phyloP scores from a whole-genome alignment of 2,329 filamentous ascomycete species.

The Zymoseptoria passerinii region DNA sequence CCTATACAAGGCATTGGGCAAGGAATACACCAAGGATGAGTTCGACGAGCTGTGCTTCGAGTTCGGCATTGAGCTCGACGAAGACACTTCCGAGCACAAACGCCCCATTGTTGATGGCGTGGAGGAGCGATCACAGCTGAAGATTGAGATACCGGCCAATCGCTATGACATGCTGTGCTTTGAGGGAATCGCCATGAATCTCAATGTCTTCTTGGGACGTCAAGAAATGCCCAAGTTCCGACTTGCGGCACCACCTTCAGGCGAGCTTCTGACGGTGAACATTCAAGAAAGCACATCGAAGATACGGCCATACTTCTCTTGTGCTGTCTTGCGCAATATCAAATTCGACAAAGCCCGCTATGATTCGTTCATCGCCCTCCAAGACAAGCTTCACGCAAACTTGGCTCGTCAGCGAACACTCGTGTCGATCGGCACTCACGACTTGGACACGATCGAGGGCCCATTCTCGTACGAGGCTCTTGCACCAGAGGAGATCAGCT shows the following conservation, averaged over 20 bases:
- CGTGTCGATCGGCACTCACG: conserved; percentile 95
- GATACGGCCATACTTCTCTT: conserved; percentile 81
- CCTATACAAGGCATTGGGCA: conserved; percentile 85
- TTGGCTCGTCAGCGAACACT: conserved; percentile 85
- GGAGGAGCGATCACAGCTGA: conserved; percentile 83
- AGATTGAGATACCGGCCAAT: conserved; percentile 97
- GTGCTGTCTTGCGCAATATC: conserved; percentile 80
- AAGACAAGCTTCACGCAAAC: conserved; percentile 97
- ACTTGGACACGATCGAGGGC: conserved; percentile 84
- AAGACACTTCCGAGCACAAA: conserved; percentile 74
- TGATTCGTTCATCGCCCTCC: conserved; percentile 92
- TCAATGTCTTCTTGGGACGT: conserved; percentile 86
- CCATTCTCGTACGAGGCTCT: conserved; percentile 96
- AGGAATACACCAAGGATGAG: conserved; percentile 84
- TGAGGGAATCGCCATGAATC: conserved; percentile 89
- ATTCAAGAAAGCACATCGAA: conserved; percentile 58
- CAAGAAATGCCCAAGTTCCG: conserved; percentile 69
- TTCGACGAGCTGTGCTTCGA: conserved; percentile 99
- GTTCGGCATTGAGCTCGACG: conserved; percentile 95
- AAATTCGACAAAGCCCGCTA: conserved; percentile 87
- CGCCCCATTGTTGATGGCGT: conserved; percentile 66
- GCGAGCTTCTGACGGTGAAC: conserved; percentile 70
- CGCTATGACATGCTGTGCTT: conserved; percentile 89
- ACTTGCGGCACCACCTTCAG: conserved; percentile 61
- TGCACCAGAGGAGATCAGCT: conserved; percentile 83